Evolutionary conservation across 306 rosid genomes (phyloP).

Genomic region (Clitoria ternatea): DNA sequence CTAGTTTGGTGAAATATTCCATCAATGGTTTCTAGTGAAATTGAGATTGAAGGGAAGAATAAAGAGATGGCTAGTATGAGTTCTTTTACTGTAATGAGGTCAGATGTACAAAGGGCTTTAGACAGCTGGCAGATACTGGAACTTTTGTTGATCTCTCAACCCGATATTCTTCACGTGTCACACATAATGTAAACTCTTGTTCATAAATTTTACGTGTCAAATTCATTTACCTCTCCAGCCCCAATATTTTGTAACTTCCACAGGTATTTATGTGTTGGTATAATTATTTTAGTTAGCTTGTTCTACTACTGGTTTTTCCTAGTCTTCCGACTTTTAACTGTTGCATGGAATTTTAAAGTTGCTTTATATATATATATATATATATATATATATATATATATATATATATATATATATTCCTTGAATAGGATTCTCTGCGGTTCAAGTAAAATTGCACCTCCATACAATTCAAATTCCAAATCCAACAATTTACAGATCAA

Average conservation of each 20-base stretch:
- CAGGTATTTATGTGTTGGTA: not conserved
- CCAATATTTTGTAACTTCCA: not conserved
- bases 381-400: not conserved
- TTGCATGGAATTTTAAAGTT: not conserved
- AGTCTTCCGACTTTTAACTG: not conserved
- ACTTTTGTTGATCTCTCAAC: not conserved
- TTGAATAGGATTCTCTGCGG: no score
- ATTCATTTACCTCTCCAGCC: not conserved
- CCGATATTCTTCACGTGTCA: not conserved
- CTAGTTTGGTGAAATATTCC: conserved; percentile 8
- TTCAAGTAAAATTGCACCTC: not conserved
- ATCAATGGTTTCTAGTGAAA: conserved; percentile 14
- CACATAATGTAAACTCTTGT: not conserved
- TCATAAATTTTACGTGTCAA: not conserved
- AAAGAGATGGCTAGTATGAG: not conserved
- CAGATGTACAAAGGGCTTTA: conserved; percentile 13
- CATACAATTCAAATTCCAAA: not conserved
- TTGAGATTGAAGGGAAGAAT: conserved; percentile 12
- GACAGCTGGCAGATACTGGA: not conserved
- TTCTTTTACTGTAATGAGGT: conserved; percentile 1
- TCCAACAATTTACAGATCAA: not conserved
- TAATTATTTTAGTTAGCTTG: not conserved
- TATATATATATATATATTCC: not conserved
- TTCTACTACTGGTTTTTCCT: not conserved
- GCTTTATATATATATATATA: not conserved